Percentiles rank a stretch among this genome's conserved stretches.
Conservation (phyloP, 1,284 basidiomycete species). For the Rhodotorula sp. region DNA sequence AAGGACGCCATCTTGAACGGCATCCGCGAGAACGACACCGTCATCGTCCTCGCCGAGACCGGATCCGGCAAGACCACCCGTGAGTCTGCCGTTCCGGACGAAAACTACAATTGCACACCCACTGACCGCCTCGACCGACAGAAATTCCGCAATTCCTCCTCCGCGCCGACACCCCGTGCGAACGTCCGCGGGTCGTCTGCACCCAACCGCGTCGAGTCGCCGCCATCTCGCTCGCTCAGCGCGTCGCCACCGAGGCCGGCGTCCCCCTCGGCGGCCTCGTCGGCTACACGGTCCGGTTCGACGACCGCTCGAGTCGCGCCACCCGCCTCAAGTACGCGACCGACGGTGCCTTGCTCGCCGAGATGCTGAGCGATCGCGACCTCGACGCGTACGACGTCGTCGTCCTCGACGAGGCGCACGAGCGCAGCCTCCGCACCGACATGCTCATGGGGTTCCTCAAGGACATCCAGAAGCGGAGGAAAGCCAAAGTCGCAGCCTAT, state of each 20-base stretch:
- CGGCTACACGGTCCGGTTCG: constrained; percentile 94
- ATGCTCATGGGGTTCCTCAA: constrained; percentile 89
- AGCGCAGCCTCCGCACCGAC: constrained; percentile 91
- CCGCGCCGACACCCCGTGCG: constrained; percentile 60
- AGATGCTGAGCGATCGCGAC: constrained; percentile 74
- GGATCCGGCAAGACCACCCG: constrained; percentile 98
- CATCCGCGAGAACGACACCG: constrained; percentile 77
- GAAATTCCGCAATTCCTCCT: constrained; percentile 89
- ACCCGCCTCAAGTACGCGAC: constrained; percentile 94
- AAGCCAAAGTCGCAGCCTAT: constrained; percentile 47
- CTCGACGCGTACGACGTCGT: constrained; percentile 83
- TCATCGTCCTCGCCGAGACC: constrained; percentile 90
- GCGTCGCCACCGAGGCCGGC: constrained; percentile 83
- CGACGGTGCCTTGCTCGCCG: constrained; percentile 93
- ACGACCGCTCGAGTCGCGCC: constrained; percentile 64
- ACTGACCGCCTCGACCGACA: constrained; percentile 64
- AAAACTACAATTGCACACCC: constrained; percentile 85
- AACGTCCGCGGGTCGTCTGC: constrained; percentile 68
- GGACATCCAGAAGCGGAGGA: constrained; percentile 50
- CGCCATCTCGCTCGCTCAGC: constrained; percentile 83
- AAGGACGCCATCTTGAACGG: constrained; percentile 71
- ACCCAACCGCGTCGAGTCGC: constrained; percentile 95
- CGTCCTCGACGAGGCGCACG: constrained; percentile 96
- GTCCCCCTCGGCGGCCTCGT: constrained; percentile 68
- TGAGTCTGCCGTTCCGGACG: constrained; percentile 50